phyloP scores from a whole-genome alignment of 2,329 filamentous ascomycete genomes.

The Cercospora sp. region DNA sequence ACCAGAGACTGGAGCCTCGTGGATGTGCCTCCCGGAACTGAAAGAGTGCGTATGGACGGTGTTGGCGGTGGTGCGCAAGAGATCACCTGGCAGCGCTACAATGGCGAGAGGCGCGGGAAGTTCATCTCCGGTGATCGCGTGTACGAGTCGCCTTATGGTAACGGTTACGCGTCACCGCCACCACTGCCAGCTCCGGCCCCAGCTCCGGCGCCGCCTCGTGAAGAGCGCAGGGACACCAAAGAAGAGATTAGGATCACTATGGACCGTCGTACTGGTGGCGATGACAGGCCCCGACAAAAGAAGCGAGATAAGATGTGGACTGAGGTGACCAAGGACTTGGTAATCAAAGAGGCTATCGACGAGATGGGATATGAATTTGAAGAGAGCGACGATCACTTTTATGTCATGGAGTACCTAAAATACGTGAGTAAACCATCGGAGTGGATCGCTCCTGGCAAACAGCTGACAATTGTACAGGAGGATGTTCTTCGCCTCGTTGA shows the following conservation, averaged over 20 bases:
- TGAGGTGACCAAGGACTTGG: slow-evolving; percentile 91
- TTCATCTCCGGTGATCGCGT: slow-evolving; percentile 68
- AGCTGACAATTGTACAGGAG: slow-evolving; percentile 57
- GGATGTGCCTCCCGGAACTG: slow-evolving; percentile 80
- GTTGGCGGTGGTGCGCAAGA: slow-evolving; percentile 73
- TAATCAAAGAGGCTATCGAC: slow-evolving; percentile 83
- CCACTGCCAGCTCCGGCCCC: slow-evolving; percentile 25
- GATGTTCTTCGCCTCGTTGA: slow-evolving; percentile 83
- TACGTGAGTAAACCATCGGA: slow-evolving; percentile 65
- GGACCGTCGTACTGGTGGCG: slow-evolving; percentile 19
- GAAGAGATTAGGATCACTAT: slow-evolving; percentile 47
- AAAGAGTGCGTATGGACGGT: slow-evolving; percentile 79
- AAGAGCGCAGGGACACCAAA: slow-evolving; percentile 45
- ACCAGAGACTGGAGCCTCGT: slow-evolving; percentile 79
- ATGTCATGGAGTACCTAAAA: slow-evolving; percentile 85
- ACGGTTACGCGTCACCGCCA: slow-evolving; percentile 28
- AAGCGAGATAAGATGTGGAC: slow-evolving; percentile 72
- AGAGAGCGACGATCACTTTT: slow-evolving; percentile 86
- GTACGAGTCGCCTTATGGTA: slow-evolving; percentile 47
- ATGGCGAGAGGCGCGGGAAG: slow-evolving; percentile 71
- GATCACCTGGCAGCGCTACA: slow-evolving; percentile 76
- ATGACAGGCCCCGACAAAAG: slow-evolving; percentile 25
- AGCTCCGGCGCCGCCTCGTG: slow-evolving; percentile 25
- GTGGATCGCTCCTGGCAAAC: background rate
- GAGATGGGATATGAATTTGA: slow-evolving; percentile 83